These are phyloP conservation scores for Dactylellina haptotyla DNA, from an alignment of 2,329 filamentous ascomycete genomes.

Conservation along the genomic window DNA sequence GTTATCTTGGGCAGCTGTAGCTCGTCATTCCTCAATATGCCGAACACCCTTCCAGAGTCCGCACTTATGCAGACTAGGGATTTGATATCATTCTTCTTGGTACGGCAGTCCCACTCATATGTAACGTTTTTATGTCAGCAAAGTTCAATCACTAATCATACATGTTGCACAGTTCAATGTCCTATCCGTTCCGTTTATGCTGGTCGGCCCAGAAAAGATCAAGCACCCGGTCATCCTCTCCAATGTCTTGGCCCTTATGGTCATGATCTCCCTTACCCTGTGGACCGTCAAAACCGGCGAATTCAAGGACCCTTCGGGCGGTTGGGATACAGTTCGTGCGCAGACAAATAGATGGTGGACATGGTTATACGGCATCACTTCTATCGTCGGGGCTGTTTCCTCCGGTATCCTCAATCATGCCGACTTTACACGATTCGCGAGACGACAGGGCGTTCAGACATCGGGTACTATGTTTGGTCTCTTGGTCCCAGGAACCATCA, in stretches of 20 bases:
- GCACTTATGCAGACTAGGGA: constrained; percentile 47
- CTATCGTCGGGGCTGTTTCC: constrained; percentile 63
- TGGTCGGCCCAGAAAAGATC: constrained; percentile 52
- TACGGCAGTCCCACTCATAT: constrained; percentile 5
- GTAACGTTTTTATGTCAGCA: background rate
- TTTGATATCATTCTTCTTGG: constrained; percentile 47
- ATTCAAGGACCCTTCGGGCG: constrained; percentile 47
- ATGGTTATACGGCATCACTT: constrained; percentile 62
- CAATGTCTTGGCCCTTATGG: constrained; percentile 39
- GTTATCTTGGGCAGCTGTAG: constrained; percentile 50
- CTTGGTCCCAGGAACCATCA: constrained; percentile 54
- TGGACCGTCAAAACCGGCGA: constrained; percentile 51
- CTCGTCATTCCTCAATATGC: constrained; percentile 45
- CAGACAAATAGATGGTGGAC: constrained; percentile 59
- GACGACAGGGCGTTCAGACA: constrained; percentile 62
- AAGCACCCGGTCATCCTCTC: constrained; percentile 51
- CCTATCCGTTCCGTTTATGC: constrained; percentile 45
- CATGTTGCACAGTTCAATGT: constrained; percentile 37
- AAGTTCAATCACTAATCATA: constrained; percentile 4
- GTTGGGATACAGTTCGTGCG: constrained; percentile 47
- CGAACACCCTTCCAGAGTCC: constrained; percentile 34
- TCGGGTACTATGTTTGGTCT: constrained; percentile 62
- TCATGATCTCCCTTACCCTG: constrained; percentile 48
- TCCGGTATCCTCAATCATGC: constrained; percentile 64
- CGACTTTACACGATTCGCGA: constrained; percentile 64